Evolutionary conservation across 2,329 filamentous ascomycete species (phyloP), one percentile per base, ranked within the genome.

Genomic region (Trichoderma hamatum): DNA sequence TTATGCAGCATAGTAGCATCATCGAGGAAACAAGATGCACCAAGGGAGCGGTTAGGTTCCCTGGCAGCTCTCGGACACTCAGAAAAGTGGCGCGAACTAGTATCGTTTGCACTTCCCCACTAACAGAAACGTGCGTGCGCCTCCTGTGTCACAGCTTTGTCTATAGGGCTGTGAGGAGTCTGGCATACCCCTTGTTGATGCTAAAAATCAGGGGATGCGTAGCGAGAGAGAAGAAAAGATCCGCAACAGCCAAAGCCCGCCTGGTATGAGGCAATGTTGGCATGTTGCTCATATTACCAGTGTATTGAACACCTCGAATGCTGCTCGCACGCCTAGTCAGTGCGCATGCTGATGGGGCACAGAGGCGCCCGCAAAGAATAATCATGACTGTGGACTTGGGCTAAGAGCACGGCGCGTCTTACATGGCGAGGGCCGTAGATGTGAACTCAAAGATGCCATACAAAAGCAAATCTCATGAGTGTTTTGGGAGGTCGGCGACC

Each of bases 11-110:
- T 26, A 24, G 26, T 52, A 24, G 26, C 39, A 52, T 66, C 52
- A 66, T 49, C n/a, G 30, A 58, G 28, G 19, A 28, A 32, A 49
- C 51, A 36, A 26, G 32, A 58, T 49, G 63, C 26, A 26, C 63
- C 52, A 24, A 26, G 39, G 19, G 52, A 56, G 26, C n/a, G 63
- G 52, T n/a, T 46, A 24, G 26, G 36, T 56, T 43, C 52, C n/a
- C n/a, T 58, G 46, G 39, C 26, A 34, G 26, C 14, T 24, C 62
- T 43, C 21, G 52, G 52, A 34, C 52, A 52, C 36, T 46, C 26
- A 58, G 52, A 58, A 49, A 43, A 56, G 63, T 66, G 63, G 63
- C 63, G 63, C 63, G 52, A 58, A 66, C 63, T 34, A 66, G 49
- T 32, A 55, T n/a, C n/a, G n/a, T 66, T 55, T 66, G 28, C 52